A percentile compares a stretch with the other conserved stretches of the same genome.
These are phyloP conservation scores for Yamadazyma spencermartinsiae DNA, from an alignment of 1,139 yeast species.

Conservation along the genomic window DNA sequence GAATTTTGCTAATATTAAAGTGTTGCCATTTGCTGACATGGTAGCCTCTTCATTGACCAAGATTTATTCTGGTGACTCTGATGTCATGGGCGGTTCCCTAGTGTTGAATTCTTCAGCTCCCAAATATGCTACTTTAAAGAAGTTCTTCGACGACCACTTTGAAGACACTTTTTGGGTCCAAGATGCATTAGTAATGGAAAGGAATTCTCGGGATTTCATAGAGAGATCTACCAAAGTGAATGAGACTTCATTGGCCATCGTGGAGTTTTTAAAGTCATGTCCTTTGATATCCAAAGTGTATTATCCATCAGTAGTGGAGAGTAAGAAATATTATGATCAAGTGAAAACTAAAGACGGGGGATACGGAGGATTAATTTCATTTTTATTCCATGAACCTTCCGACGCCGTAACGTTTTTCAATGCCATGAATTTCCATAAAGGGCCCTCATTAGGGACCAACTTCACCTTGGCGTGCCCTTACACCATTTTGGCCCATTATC, in stretches of 20 bases:
- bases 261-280: slow-evolving; percentile 47
- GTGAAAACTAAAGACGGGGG: slow-evolving; percentile 76
- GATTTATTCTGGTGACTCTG: slow-evolving; percentile 91
- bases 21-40: slow-evolving; percentile 79
- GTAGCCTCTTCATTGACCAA: slow-evolving; percentile 88
- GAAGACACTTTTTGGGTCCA: slow-evolving; percentile 87
- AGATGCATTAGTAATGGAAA: slow-evolving; percentile 87
- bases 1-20: slow-evolving; percentile 80
- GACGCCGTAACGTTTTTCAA: slow-evolving; percentile 78
- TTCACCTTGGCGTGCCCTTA: slow-evolving; percentile 93
- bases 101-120: slow-evolving; percentile 70
- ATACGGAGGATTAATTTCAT: slow-evolving; percentile 86
- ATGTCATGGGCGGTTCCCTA: slow-evolving; percentile 92
- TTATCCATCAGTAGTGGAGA: slow-evolving; percentile 64
- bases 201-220: slow-evolving; percentile 88
- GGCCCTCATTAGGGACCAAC: slow-evolving; percentile 93
- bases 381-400: slow-evolving; percentile 65
- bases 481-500: slow-evolving; percentile 84
- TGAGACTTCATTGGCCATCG: slow-evolving; percentile 57
- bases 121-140: slow-evolving; percentile 53
- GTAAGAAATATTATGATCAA: slow-evolving; percentile 67
- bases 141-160: slow-evolving; percentile 54
- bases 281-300: slow-evolving; percentile 61
- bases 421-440: slow-evolving; percentile 74
- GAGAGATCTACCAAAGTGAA: slow-evolving; percentile 69